Percentiles rank a stretch among this genome's conserved stretches.
These are phyloP conservation scores for Thielaviopsis populi DNA, from an alignment of 2,329 filamentous ascomycete genomes.

Conservation along the genomic window DNA sequence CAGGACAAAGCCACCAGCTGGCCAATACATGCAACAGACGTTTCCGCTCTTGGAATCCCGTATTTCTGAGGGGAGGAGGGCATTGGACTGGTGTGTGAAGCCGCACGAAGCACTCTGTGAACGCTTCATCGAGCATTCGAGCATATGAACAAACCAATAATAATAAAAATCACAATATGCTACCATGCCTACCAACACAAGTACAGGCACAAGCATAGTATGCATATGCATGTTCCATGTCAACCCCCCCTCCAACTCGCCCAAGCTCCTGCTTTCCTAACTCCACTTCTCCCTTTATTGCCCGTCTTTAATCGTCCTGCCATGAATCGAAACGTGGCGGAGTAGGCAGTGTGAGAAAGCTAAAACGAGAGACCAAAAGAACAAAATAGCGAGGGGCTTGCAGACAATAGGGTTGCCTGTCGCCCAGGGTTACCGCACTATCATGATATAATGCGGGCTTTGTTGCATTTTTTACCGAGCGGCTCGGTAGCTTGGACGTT, in stretches of 20 bases:
- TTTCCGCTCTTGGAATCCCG: neutral
- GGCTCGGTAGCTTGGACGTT: neutral
- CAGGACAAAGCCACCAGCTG: neutral
- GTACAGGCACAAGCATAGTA: too few relatives aligned
- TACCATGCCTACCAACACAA: neutral
- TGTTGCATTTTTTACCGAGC: neutral
- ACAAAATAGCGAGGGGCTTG: too few relatives aligned
- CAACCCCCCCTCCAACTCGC: neutral
- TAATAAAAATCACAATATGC: neutral
- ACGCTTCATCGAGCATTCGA: neutral
- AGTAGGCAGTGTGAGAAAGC: too few relatives aligned
- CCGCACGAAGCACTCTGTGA: neutral
- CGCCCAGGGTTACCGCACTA: neutral
- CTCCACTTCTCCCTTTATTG: neutral
- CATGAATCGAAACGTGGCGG: neutral
- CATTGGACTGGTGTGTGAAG: neutral
- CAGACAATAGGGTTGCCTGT: neutral
- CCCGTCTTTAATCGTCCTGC: neutral
- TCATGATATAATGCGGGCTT: neutral
- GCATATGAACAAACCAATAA: neutral
- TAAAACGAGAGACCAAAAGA: too few relatives aligned
- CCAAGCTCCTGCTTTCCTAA: neutral
- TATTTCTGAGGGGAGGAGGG: neutral
- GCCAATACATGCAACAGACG: neutral
- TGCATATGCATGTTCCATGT: neutral